Evolutionary conservation across 805 yeast species (phyloP), one percentile per base, ranked within the genome.

Genomic region (Metschnikowia aberdeeniae): DNA sequence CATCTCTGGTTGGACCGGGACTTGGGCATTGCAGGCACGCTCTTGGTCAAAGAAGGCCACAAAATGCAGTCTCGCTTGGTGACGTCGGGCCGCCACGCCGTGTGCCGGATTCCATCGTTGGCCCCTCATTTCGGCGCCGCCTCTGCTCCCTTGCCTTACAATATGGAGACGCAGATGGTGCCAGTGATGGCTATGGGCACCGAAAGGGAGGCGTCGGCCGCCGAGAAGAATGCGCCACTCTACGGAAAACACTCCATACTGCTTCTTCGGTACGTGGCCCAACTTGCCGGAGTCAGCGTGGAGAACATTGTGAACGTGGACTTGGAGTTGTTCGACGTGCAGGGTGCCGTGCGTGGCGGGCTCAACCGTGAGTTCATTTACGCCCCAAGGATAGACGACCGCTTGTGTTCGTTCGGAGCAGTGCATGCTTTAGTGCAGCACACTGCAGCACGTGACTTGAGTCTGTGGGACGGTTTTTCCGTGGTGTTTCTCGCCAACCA

Each of bases 1-100:
- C 55, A 59, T 29, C 42, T 63, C 4, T 70, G 75, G 75, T 58
- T 67, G 46, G 71, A 68, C 49, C 54, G 76, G 43, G 76, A 71
- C 47, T 62, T 71, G 50, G 75, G 73, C 3, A 50, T 71, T 32
- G 75, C 72, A 5, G 76, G 76, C 7, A 47, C 63, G 12, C 52
- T 70, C 31, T 51, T 68, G 22, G 59, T 63, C 1, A 56, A 55
- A 32, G 57, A 58, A 30, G 27, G 33, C 13, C 17, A 34, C 4
- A 55, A 54, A 24, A 43, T 67, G 3, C 39, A 27, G 4, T 51
- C 63, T 4, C 54, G 58, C 37, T 55, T 68, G 32, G 59, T 71
- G 3, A 59, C 59, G 19, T 67, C 73, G 1, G 53, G 66, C 9
- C 60, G 63, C 6, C 58, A 66, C 32, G 70, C 75, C 11, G 59